phyloP scores from a whole-genome alignment of 106 monocot species.

The Phalaenopsis aphrodite region DNA sequence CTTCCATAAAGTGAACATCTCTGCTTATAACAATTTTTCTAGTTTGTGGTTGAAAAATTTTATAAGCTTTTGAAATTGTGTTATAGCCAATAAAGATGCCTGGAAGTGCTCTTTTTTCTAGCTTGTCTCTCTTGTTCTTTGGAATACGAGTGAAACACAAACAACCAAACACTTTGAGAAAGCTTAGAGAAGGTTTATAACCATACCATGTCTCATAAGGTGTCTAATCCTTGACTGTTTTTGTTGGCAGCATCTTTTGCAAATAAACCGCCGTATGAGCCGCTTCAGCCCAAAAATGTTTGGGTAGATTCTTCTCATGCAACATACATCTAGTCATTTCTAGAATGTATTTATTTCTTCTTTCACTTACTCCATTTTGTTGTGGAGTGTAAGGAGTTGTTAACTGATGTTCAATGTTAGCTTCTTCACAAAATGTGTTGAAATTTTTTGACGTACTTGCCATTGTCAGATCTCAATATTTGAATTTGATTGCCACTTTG shows the following conservation, averaged over 20 bases:
- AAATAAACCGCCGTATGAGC: not conserved
- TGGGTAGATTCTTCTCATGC: not conserved
- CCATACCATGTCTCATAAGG: not conserved
- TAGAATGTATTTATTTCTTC: not conserved
- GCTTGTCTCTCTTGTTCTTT: not conserved
- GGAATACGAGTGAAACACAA: slow-evolving; percentile 7
- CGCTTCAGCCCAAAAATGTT: slow-evolving; percentile 2
- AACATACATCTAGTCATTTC: slow-evolving; percentile 8
- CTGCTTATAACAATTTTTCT: not conserved
- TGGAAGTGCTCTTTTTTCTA: not conserved
- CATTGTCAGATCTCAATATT: not conserved
- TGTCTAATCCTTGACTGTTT: not conserved
- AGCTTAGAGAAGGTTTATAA: slow-evolving; percentile 4
- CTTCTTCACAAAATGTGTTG: not conserved
- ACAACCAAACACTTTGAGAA: slow-evolving; percentile 6
- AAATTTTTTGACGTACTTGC: slow-evolving; percentile 1
- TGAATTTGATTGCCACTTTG: slow-evolving; percentile 5
- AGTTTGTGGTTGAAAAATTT: slow-evolving; percentile 2
- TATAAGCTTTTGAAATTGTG: not conserved
- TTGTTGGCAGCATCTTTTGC: not conserved
- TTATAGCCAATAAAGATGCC: slow-evolving; percentile 1
- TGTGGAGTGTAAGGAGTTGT: not conserved
- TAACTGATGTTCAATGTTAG: slow-evolving; percentile 2
- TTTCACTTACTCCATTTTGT: not conserved
- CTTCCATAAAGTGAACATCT: slow-evolving; percentile 10